phyloP scores from a whole-genome alignment of 768 basidiomycete species.

The Cubamyces sp. region DNA sequence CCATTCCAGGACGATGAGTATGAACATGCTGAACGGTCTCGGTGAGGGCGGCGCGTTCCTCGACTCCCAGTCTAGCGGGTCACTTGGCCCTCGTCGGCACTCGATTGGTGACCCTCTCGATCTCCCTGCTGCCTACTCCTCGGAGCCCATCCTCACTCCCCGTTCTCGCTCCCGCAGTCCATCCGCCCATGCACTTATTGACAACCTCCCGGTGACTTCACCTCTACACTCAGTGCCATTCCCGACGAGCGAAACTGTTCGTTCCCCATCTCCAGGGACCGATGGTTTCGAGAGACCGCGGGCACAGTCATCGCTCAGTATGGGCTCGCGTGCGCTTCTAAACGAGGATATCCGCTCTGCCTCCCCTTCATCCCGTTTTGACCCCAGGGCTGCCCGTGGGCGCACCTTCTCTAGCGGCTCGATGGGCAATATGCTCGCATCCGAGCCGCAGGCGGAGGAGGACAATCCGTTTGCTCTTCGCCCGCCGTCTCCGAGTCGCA shows the following conservation, averaged over 20 bases:
- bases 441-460: conserved; percentile 23
- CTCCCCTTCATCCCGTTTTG: conserved; percentile 47
- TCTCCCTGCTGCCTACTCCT: conserved; percentile 31
- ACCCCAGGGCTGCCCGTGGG: conserved; percentile 47
- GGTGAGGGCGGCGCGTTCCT: conserved; percentile 52
- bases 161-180: conserved; percentile 55
- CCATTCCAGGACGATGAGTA: conserved; percentile 61
- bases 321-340: conserved; percentile 51
- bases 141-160: conserved; percentile 45
- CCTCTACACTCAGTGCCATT: conserved; percentile 64
- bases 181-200: conserved; percentile 53
- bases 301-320: conserved; percentile 54
- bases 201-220: conserved; percentile 43
- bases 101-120: conserved; percentile 64
- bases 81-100: conserved; percentile 48
- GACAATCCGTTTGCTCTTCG: conserved; percentile 40
- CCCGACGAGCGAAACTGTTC: conserved; percentile 47
- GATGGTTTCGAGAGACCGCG: conserved; percentile 41
- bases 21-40: conserved; percentile 62
- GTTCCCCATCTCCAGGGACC: conserved; percentile 53
- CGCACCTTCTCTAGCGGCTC: conserved; percentile 57
- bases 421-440: conserved; percentile 46
- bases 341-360: conserved; percentile 41
- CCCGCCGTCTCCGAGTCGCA: conserved; percentile 42
- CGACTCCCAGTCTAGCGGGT: conserved; percentile 40